Percentiles rank a stretch among this genome's conserved stretches.
Conservation (phyloP, 805 yeast species). For the Zygotorulaspora sp. region DNA sequence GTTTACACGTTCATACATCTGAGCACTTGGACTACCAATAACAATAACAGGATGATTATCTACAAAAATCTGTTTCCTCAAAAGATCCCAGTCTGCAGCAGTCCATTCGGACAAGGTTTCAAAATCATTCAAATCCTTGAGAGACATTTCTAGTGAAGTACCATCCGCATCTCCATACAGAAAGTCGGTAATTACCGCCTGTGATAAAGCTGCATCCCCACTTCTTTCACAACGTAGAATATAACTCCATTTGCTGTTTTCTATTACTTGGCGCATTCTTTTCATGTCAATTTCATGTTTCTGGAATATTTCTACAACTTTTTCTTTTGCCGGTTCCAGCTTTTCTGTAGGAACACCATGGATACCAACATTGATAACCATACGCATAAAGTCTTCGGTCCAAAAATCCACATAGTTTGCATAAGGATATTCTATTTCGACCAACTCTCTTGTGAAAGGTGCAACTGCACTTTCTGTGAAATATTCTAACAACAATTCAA, state of each 20-base stretch:
- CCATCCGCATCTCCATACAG: slow-evolving; percentile 69
- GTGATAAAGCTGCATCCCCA: slow-evolving; percentile 52
- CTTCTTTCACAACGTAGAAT: slow-evolving; percentile 59
- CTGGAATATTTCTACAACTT: slow-evolving; percentile 47
- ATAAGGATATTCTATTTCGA: slow-evolving; percentile 76
- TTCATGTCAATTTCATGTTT: slow-evolving; percentile 60
- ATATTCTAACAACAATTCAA: slow-evolving; percentile 67
- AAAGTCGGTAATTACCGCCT: slow-evolving; percentile 70
- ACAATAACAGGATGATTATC: slow-evolving; percentile 61
- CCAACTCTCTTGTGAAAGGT: slow-evolving; percentile 61
- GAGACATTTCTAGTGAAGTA: slow-evolving; percentile 50
- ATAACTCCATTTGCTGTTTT: slow-evolving; percentile 58
- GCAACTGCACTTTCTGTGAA: slow-evolving; percentile 76
- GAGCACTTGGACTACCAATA: slow-evolving; percentile 61
- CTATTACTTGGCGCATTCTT: slow-evolving; percentile 64
- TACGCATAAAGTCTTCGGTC: slow-evolving; percentile 67
- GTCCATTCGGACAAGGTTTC: slow-evolving; percentile 53
- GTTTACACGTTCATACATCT: slow-evolving; percentile 50
- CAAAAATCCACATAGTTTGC: slow-evolving; percentile 67
- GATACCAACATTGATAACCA: slow-evolving; percentile 52
- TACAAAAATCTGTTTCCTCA: slow-evolving; percentile 51
- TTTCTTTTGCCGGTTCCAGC: slow-evolving; percentile 49
- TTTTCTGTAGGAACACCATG: slow-evolving; percentile 73
- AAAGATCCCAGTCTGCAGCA: slow-evolving; percentile 58
- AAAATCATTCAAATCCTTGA: slow-evolving; percentile 55